These are phyloP conservation scores for Fusarium coicis DNA, from an alignment of 2,329 filamentous ascomycete species.

Conservation along the genomic window DNA sequence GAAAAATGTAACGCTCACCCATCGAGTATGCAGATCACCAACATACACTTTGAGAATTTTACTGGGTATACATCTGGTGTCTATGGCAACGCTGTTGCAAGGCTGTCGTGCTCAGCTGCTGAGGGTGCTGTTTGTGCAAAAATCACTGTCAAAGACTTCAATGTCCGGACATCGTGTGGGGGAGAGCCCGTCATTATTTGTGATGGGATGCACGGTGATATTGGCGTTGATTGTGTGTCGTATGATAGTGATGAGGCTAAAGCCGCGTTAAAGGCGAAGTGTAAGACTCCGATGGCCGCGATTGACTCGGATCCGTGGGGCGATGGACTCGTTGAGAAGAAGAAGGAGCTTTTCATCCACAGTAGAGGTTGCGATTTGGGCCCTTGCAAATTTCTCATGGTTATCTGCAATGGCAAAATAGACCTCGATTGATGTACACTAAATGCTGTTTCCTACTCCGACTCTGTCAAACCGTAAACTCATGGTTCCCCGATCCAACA, in stretches of 20 bases:
- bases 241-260: slow-evolving; percentile 22
- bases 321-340: neutral
- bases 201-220: slow-evolving; percentile 22
- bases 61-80: slow-evolving; percentile 66
- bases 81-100: slow-evolving; percentile 64
- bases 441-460: accelerated
- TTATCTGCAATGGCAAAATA: accelerated
- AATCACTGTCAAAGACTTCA: slow-evolving; percentile 65
- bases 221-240: slow-evolving; percentile 28
- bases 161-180: slow-evolving; percentile 47
- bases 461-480: neutral
- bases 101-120: slow-evolving; percentile 65
- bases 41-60: slow-evolving; percentile 69
- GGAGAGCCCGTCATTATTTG: slow-evolving; percentile 27
- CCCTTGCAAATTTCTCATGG: accelerated
- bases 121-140: slow-evolving; percentile 64
- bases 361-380: neutral
- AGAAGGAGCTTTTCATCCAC: neutral
- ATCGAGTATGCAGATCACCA: slow-evolving; percentile 67
- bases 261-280: slow-evolving; percentile 7
- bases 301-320: slow-evolving; percentile 18
- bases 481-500: slow-evolving; percentile 21
- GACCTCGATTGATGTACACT: neutral
- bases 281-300: slow-evolving; percentile 8
- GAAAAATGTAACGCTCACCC: slow-evolving; percentile 64